These are phyloP conservation scores for Plenodomus tracheiphilus DNA, from an alignment of 2,329 filamentous ascomycete genomes.

Conservation along the genomic window DNA sequence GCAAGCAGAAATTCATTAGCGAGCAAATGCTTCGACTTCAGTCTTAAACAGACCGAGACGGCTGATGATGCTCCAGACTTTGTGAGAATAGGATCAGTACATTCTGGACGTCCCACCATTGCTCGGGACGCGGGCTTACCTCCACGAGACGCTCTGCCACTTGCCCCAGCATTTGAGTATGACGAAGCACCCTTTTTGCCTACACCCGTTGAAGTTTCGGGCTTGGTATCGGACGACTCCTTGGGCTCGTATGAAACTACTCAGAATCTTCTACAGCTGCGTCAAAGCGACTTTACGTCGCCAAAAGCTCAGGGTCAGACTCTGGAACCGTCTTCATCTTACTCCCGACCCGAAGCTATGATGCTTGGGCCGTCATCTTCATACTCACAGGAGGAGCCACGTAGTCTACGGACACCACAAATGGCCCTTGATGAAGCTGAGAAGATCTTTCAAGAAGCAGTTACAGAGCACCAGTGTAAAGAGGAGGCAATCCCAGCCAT, in stretches of 20 bases:
- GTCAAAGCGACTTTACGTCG: slow-evolving; percentile 10
- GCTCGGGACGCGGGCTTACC: slow-evolving; percentile 22
- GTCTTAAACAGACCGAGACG: slow-evolving; percentile 1
- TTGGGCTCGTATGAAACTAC: slow-evolving; percentile 44
- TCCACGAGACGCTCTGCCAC: slow-evolving; percentile 27
- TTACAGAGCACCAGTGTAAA: slow-evolving; percentile 6
- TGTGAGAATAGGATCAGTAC: neutral
- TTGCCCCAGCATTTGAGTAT: slow-evolving; percentile 33
- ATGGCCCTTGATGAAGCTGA: slow-evolving; percentile 37
- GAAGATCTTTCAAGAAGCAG: slow-evolving; percentile 29
- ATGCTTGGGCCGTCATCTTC: slow-evolving; percentile 29
- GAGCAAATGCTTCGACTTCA: slow-evolving; percentile 33
- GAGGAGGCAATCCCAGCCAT: slow-evolving; percentile 36
- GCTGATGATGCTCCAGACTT: neutral
- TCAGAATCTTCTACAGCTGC: slow-evolving; percentile 32
- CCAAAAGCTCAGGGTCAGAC: slow-evolving; percentile 1
- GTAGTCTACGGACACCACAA: slow-evolving; percentile 6
- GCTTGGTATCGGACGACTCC: slow-evolving; percentile 29
- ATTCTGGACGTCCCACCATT: slow-evolving; percentile 8
- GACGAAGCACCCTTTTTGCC: slow-evolving; percentile 9
- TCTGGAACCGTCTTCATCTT: slow-evolving; percentile 28
- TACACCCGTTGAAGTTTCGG: slow-evolving; percentile 18
- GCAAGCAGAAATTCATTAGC: slow-evolving; percentile 9
- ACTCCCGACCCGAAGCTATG: slow-evolving; percentile 18
- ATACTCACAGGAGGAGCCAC: slow-evolving; percentile 26